Evolutionary conservation across 2,329 filamentous ascomycete species (phyloP), one percentile per base, ranked within the genome.

Genomic region (Ceratocystis alfenasii): DNA sequence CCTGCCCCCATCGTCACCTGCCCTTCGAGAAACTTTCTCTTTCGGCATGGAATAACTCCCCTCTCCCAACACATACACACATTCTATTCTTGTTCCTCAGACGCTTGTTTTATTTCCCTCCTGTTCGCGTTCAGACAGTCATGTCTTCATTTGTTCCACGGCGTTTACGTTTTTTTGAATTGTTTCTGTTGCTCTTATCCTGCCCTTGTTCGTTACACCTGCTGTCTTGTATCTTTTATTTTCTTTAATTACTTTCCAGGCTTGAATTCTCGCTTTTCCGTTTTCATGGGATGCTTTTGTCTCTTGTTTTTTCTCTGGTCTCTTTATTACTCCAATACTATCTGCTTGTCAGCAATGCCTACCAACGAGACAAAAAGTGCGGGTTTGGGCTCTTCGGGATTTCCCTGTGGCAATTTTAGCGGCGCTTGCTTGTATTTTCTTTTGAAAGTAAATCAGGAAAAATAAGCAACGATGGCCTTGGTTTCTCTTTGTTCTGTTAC

Each of bases 101-200:
- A 41, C 10, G 36, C n/a, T 22, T 20, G 5, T 53, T 20, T 22
- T 59, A 15, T 36, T 59, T n/a, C 33, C 5, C 55, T 59, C 6
- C 17, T 59, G 28, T 36, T 28, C 20, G 20, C 48, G 48, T 53
- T 53, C 48, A 53, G 20, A 28, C 48, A 30, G 55, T 59, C 55
- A 33, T 59, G 55, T 59, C 33, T 25, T 59, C 55, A 59, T 30
- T 36, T 30, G 22, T 36, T 36, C 20, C 55, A 59, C 55, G 55
- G 55, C 55, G 55, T 59, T 59, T 59, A 36, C 28, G 33, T 59
- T 17, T 28, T n/a, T n/a, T 30, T 59, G 28, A 53, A 25, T 28
- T 25, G 22, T 53, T 53, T 28, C 5, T 25, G 20, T 53, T 53
- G 22, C 22, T 50, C 20, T 53, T 53, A 53, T 53, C 3, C 36